Evolutionary conservation across 495 filamentous ascomycete species (phyloP), one percentile per base, ranked within the genome.

Genomic region (Choiromyces venosus): DNA sequence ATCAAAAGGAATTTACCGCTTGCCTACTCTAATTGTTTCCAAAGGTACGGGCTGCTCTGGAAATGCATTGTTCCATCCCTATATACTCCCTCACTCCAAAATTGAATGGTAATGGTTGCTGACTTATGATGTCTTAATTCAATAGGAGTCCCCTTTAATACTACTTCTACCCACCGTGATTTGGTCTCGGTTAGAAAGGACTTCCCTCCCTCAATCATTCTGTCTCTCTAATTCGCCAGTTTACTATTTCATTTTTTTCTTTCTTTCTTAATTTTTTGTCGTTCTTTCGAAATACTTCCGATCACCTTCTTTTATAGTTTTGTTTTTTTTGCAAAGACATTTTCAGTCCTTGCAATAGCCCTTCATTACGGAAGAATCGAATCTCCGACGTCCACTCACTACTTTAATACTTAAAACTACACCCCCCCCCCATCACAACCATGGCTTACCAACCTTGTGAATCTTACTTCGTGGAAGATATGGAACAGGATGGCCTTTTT

Each of bases 371-470:
- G 80, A 81, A 81, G 67, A 70, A 76, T 81, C 75, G 76, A 74
- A 75, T 67, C 75, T 72, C 81, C 76, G 76, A 75, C 79, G 75
- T 78, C 75, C 79, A 76, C 79, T 81, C 79, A 70, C 73, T 79
- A 78, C 73, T 77, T 56, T 52, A 39, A 73, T 65, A 38, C 66
- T 64, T 64, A n/a, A 66, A 38, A 18, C 72, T 82, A 78, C 65
- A 78, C 71, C 75, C 67, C 73, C 67, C 42, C 71, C 77, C 65
- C 70, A 70, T 76, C 76, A 78, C 83, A 87, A 90, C 82, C 81
- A 97, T 97, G 94, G 92, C 91, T 75, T 91, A 88, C 84, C 87
- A 87, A 80, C 86, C 84, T 52, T 92, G 91, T 80, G 89, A 92
- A 69, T 91, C 87, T 79, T 97, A 90, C 84, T 97, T 99, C 82